Conservation (phyloP, 306 rosid genomes). For the Cucurbita ficifolia region DNA sequence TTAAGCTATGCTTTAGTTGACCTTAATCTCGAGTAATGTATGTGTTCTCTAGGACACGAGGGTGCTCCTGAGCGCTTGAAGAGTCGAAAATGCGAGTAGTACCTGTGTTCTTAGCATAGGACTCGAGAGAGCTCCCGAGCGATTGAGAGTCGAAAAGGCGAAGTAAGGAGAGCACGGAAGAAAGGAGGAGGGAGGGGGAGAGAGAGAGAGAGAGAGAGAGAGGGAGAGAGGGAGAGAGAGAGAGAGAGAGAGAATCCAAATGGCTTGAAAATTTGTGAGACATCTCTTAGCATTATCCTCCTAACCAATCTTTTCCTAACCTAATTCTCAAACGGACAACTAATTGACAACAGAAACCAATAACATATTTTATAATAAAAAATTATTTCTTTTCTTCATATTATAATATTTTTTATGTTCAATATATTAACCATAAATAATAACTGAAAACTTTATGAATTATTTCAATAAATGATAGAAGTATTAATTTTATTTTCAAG, state of each 20-base stretch:
- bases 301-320: neutral
- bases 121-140: no score
- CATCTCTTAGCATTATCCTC: slow-evolving; percentile 4
- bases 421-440: neutral
- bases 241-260: slow-evolving; percentile 6
- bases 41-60: neutral
- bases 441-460: neutral
- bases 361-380: neutral
- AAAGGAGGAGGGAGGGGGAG: neutral
- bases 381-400: neutral
- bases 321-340: no score
- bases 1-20: no score
- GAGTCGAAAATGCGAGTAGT: no score
- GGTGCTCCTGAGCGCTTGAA: no score
- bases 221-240: neutral
- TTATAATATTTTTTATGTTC: neutral
- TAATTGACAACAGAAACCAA: no score
- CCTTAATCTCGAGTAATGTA: no score
- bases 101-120: neutral
- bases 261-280: slow-evolving; percentile 3
- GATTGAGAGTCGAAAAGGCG: no score
- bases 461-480: neutral
- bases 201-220: neutral
- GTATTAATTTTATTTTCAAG: neutral
- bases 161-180: neutral